Base-by-base conservation (phyloP, 495 filamentous ascomycete genomes). In the Aspergillus egyptiacus region DNA sequence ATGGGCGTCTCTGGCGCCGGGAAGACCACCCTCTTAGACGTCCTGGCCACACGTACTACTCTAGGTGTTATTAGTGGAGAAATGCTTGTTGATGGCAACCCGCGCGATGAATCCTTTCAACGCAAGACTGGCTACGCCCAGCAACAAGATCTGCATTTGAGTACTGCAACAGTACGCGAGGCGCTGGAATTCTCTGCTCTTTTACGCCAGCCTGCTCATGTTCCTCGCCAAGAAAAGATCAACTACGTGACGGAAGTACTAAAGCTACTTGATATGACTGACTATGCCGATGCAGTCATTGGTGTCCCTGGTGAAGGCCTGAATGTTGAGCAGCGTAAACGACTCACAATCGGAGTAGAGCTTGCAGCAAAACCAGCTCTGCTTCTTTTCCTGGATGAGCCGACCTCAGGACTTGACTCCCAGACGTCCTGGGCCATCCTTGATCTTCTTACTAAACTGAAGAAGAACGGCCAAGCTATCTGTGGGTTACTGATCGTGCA, bases 41-140 rank as follows among this genome's bases (percentile, higher is more conserved):
- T 78, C 0, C 64, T 86, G 14, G 80, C 82, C 2, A 72, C 75
- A 33, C 68, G 80, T 25, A 69, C 71, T 13, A 68, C 65, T 15
- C 71, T 75, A 51, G 78, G 78, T 48, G 69, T 75, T 11, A 69
- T 82, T 1, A 63, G 58, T n/a, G 78, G 76, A 23, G 71, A 78
- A 45, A 74, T 80, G 59, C 54, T 79, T 31, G 75, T 81, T 8
- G 72, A 80, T 47, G 78, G 78, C 9, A 51, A 63, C 18, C 67
- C 64, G 14, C 63, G 84, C 13, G 87, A 94, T 61, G 70, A 76
- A 9, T 89, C 86, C 0, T 95, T 95, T 75, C 89, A 93, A 59
- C 84, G 89, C 27, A 93, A 93, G 72, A 95, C 89, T 2, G 91
- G 91, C 15, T 97, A 96, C 57, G 91, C 91, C 13, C 89, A 97